Evolutionary conservation across 257 asterid species (phyloP).

Genomic region (Gentiana straminea): DNA sequence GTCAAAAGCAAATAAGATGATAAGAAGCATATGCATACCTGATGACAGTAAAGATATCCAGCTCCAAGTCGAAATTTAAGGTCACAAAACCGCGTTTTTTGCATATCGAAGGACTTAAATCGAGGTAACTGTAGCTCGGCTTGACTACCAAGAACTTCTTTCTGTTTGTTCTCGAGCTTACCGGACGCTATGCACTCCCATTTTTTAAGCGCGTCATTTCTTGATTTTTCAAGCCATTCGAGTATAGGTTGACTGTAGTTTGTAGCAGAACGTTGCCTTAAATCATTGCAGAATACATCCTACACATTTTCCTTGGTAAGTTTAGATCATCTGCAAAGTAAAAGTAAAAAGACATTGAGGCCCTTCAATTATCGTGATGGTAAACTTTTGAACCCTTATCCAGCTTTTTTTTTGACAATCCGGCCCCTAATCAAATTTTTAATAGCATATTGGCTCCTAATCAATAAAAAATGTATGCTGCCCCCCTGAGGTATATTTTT

Average conservation of each 20-base stretch:
- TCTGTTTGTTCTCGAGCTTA: conserved; percentile 63
- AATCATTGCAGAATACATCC: conserved; percentile 78
- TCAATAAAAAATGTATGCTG: too few species aligned
- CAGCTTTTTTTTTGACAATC: too few species aligned
- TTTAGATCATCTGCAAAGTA: neutral
- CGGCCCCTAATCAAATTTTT: too few species aligned
- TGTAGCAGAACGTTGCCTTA: conserved; percentile 41
- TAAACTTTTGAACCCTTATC: too few species aligned
- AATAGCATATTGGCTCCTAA: too few species aligned
- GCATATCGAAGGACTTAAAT: conserved; percentile 57
- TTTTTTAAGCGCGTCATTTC: conserved; percentile 59
- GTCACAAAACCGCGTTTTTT: conserved; percentile 62
- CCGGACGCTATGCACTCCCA: conserved; percentile 73
- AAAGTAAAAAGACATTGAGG: too few species aligned
- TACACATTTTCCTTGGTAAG: conserved; percentile 16
- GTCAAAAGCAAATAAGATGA: too few species aligned
- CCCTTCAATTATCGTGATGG: too few species aligned
- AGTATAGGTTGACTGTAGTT: conserved; percentile 76
- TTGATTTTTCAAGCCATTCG: conserved; percentile 70
- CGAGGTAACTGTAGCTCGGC: conserved; percentile 40
- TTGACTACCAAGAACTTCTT: conserved; percentile 37
- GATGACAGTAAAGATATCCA: conserved; percentile 85
- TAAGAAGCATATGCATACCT: conserved; percentile 26
- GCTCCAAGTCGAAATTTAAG: conserved; percentile 70
- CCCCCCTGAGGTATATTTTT: too few species aligned